Evolutionary conservation across 768 basidiomycete genomes (phyloP).

Genomic region (Pisolithus tinctorius): DNA sequence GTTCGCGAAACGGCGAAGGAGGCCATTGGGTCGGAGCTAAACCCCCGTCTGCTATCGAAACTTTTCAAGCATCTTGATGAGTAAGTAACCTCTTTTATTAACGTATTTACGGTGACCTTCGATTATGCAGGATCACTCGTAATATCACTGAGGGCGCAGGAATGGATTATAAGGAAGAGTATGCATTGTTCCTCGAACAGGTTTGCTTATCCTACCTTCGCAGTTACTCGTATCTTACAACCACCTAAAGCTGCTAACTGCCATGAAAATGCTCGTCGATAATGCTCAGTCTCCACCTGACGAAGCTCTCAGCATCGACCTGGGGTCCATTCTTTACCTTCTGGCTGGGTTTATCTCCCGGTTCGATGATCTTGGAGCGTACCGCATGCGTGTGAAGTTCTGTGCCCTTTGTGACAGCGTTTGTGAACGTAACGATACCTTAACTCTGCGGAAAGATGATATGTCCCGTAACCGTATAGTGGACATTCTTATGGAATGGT

Average conservation of each 20-base stretch:
- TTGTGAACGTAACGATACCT: constrained; percentile 52
- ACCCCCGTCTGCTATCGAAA: constrained; percentile 57
- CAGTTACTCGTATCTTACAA: constrained; percentile 8
- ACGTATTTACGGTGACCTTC: neutral
- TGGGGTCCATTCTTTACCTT: constrained; percentile 51
- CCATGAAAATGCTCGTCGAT: constrained; percentile 75
- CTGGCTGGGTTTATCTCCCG: constrained; percentile 63
- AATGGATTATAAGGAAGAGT: constrained; percentile 32
- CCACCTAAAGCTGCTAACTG: constrained; percentile 53
- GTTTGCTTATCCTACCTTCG: constrained; percentile 28
- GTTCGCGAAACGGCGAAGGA: constrained; percentile 78
- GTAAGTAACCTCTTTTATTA: constrained; percentile 37
- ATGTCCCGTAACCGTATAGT: constrained; percentile 62
- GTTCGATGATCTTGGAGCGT: constrained; percentile 44
- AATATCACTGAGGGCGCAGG: constrained; percentile 43
- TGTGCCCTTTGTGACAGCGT: constrained; percentile 66
- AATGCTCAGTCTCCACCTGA: constrained; percentile 53
- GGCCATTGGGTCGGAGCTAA: constrained; percentile 74
- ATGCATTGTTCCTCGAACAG: constrained; percentile 64
- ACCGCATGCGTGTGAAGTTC: constrained; percentile 69
- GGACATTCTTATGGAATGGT: constrained; percentile 78
- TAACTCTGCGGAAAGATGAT: constrained; percentile 63
- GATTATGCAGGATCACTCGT: constrained; percentile 39
- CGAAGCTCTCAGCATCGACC: constrained; percentile 55
- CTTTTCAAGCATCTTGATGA: constrained; percentile 68